phyloP scores from a whole-genome alignment of 345 rosid genomes.

The Arabis alpina region DNA sequence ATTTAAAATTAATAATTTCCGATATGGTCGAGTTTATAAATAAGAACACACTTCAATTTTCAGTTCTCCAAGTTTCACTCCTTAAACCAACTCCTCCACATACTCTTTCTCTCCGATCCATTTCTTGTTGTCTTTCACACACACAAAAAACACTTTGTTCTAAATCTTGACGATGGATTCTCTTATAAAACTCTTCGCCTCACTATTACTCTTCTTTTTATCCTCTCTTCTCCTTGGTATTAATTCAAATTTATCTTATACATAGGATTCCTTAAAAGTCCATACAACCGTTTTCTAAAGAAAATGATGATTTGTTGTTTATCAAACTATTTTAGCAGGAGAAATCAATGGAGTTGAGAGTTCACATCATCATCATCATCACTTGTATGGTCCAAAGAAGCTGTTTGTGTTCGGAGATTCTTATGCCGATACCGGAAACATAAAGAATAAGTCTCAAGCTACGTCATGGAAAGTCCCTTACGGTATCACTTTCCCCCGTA shows the following conservation, averaged over 20 bases:
- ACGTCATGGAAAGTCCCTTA: conserved; percentile 57
- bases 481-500: conserved; percentile 57
- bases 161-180: conserved; percentile 10
- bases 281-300: not conserved
- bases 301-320: not conserved
- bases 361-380: conserved; percentile 7
- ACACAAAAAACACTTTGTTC: not conserved
- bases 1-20: not conserved
- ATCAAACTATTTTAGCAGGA: conserved; percentile 18
- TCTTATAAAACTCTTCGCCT: conserved; percentile 2
- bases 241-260: not conserved
- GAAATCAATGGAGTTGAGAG: conserved; percentile 31
- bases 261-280: not conserved
- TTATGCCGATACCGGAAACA: conserved; percentile 64
- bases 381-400: conserved; percentile 37
- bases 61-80: conserved; percentile 15
- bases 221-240: conserved; percentile 26
- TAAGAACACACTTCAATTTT: not conserved
- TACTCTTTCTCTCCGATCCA: conserved; percentile 13
- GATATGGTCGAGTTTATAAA: not conserved
- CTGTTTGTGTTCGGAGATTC: conserved; percentile 67
- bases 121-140: not conserved
- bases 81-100: conserved; percentile 3
- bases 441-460: conserved; percentile 9
- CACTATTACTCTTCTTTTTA: conserved; percentile 5